Base-by-base conservation (phyloP, 495 filamentous ascomycete species). In the Aspergillus incahuasiensis region DNA sequence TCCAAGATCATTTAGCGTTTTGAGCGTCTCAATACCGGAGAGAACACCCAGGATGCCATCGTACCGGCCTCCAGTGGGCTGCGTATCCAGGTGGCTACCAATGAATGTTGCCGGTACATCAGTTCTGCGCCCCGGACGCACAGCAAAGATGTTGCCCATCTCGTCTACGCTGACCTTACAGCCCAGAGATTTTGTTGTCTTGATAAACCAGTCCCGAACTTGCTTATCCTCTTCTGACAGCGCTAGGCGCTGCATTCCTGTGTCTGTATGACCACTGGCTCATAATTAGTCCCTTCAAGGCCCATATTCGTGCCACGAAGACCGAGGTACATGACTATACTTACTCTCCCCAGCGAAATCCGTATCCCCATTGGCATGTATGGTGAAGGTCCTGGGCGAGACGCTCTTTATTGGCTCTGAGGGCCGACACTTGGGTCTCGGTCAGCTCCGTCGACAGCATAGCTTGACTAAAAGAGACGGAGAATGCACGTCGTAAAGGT, bases 61-160 rank as follows among this genome's bases (percentile, higher is more conserved):
- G 56, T 78, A 80, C 52, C 89, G 71, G 7, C 88, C 89, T 40
- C 88, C 88, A 9, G 76, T 85, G 0, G 89, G 89, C 68, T 92
- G 86, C 0, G 88, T 91, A 64, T 91, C 89, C 9, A 92, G 72
- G 66, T 92, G 88, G 32, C 81, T 85, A 2, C 88, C 89, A 18
- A 81, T 86, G 57, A 82, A 87, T 1, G 86, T 89, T 1, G 88
- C 75, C 11, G 83, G 79, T 5, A 74, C 77, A 42, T 78, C 74
- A 21, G 70, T 67, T 51, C 71, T 71, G 52, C 75, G 68, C 6
- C 88, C 88, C 8, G 82, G 79, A 21, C 85, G 78, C 3, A 88
- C 72, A 4, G 88, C 88, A 63, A 91, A 92, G 56, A 86, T 88
- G 54, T 92, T 92, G 3, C 85, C 85, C 83, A 88, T 86, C 39